Percentiles rank a stretch among this genome's conserved stretches.
Conservation (phyloP, 192 early-diverging fungal genomes). For the Linnemannia hyalina region DNA sequence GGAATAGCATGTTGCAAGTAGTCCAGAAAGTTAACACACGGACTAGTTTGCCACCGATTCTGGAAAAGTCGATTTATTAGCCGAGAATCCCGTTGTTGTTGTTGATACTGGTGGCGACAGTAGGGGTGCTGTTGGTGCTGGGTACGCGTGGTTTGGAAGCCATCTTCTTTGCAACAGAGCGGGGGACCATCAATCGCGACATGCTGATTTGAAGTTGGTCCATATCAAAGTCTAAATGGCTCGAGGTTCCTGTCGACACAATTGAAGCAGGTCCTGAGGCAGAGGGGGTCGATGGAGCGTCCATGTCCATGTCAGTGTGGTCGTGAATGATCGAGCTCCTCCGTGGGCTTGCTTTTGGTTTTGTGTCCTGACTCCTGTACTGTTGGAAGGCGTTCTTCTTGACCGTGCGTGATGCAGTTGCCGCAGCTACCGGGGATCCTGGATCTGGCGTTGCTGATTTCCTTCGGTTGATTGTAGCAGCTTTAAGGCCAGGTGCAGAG, state of each 20-base stretch:
- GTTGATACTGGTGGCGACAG: not conserved
- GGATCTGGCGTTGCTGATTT: not conserved
- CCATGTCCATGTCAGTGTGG: slow-evolving; percentile 21
- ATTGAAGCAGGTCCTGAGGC: not conserved
- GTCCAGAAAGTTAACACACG: not conserved
- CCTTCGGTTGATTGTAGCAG: not conserved
- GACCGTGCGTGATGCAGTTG: not conserved
- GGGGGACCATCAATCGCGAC: slow-evolving; percentile 37
- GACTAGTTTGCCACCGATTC: not conserved
- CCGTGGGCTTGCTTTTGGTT: not conserved
- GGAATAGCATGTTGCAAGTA: not conserved
- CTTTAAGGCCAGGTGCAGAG: not conserved
- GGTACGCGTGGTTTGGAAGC: not conserved
- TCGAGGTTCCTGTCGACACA: not conserved
- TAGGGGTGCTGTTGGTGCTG: not conserved
- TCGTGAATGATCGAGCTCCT: not conserved
- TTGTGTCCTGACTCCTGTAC: slow-evolving; percentile 12
- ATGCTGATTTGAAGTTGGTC: slow-evolving; percentile 41
- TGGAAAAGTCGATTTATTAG: not conserved
- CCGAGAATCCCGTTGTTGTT: not conserved
- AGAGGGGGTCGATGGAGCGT: not conserved
- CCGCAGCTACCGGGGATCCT: not conserved
- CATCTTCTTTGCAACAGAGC: slow-evolving; percentile 38
- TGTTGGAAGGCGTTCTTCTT: slow-evolving; percentile 28
- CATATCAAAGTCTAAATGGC: slow-evolving; percentile 30